phyloP scores from a whole-genome alignment of 495 filamentous ascomycete species.

The Penicillium paxilli region DNA sequence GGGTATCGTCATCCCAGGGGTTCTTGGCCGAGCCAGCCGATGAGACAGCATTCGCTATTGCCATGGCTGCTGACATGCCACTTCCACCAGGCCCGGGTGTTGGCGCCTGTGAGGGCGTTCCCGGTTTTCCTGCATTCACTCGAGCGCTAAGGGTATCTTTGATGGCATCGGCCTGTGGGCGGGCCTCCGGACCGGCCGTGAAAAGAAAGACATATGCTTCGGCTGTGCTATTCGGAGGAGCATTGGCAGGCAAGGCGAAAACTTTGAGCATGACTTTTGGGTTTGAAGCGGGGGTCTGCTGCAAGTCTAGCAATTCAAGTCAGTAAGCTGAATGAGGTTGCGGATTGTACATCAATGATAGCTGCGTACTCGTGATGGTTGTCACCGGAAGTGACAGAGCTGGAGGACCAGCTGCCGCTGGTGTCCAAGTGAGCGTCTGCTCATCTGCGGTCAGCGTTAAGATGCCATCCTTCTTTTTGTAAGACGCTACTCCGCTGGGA shows the following conservation, averaged over 20 bases:
- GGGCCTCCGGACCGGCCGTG: constrained; percentile 71
- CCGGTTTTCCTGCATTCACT: constrained; percentile 68
- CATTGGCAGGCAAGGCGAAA: constrained; percentile 62
- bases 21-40: constrained; percentile 44
- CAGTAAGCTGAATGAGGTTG: not conserved
- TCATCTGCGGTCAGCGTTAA: constrained; percentile 70
- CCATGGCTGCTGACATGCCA: constrained; percentile 56
- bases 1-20: constrained; percentile 73
- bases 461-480: constrained; percentile 96
- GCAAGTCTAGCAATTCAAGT: constrained; percentile 60
- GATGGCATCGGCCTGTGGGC: constrained; percentile 79
- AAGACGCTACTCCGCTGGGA: constrained; percentile 69
- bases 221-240: constrained; percentile 47
- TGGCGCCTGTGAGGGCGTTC: constrained; percentile 36
- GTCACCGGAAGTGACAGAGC: constrained; percentile 68
- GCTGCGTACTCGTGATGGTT: constrained; percentile 71
- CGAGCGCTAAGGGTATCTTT: constrained; percentile 76
- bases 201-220: constrained; percentile 83
- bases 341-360: not conserved
- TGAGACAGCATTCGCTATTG: constrained; percentile 56
- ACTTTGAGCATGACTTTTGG: constrained; percentile 92
- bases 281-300: constrained; percentile 81
- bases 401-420: constrained; percentile 50
- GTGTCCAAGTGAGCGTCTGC: constrained; percentile 76
- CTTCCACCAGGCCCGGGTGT: constrained; percentile 34